Base-by-base conservation (phyloP, 108 stramenopile genomes). In the Epithemia pelagica region DNA sequence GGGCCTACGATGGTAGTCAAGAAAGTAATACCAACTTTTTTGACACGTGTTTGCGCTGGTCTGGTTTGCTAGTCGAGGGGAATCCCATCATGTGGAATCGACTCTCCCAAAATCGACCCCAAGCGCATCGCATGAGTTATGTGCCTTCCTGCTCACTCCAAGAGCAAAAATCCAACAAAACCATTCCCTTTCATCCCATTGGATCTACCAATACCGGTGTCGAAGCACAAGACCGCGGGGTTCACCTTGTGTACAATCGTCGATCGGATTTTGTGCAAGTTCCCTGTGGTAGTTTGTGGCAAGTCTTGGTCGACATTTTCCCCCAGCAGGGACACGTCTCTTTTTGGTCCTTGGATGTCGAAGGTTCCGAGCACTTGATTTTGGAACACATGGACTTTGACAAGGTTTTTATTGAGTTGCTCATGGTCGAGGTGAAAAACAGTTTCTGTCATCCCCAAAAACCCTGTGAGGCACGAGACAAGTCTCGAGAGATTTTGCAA, bases 321-420 rank as follows among this genome's bases (percentile, higher is more conserved):
- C 57, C 26, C 3, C 24, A 52, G 5, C 23, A 20, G 2, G 51
- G 20, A 7, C 59, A 67, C 28, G 66, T 72, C 64, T 70, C 71
- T 46, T 77, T 68, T 33, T 63, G 67, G 51, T 64, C 61, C 0
- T 64, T 77, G 54, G 76, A 77, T 65, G 67, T 77, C 1, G 76
- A 77, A 54, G 76, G 76, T 28, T 68, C 76, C 0, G 76, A 77
- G 59, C 20, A 30, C 22, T n/a, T 58, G 24, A 80, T 85, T 2
- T 61, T 90, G 73, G 57, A 74, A 24, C 82, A 73, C 18, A 58
- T 90, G 3, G 82, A 90, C 64, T 85, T 87, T 58, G 15, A 60
- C 21, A 61, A 68, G 33, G 28, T 85, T 26, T 82, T 86, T 76
- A 73, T 89, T 28, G 88, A 89, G 53, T 10, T 46, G 10, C 5